Conservation (phyloP, 176 grass and related monocot genomes). For the Eleusine indica region DNA sequence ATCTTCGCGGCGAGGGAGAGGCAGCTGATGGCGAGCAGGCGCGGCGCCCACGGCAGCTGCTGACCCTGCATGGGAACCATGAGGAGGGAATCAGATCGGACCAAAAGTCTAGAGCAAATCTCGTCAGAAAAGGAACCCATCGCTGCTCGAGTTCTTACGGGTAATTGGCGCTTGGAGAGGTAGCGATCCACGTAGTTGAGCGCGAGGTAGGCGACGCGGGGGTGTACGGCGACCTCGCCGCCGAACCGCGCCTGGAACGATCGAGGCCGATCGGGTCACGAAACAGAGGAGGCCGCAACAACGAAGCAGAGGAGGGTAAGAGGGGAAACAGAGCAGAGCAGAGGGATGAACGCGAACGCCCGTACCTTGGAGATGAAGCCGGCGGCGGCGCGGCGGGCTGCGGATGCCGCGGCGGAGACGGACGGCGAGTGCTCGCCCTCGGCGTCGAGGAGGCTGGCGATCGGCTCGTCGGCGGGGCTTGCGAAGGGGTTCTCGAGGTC, state of each 20-base stretch:
- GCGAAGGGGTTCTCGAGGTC: conserved; percentile 98
- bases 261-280: conserved; percentile 27
- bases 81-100: conserved; percentile 46
- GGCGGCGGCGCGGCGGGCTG: conserved; percentile 54
- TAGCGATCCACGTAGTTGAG: conserved; percentile 97
- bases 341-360: not conserved
- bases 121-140: not conserved
- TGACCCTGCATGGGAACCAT: conserved; percentile 40
- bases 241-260: conserved; percentile 57
- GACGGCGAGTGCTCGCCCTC: conserved; percentile 64
- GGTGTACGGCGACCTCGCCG: conserved; percentile 59
- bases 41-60: conserved; percentile 70
- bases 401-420: conserved; percentile 43
- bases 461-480: conserved; percentile 74
- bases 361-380: conserved; percentile 75
- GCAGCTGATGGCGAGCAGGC: conserved; percentile 81
- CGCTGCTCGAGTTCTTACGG: conserved; percentile 48
- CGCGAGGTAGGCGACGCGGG: conserved; percentile 86
- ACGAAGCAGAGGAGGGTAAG: not conserved
- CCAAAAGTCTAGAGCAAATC: conserved; percentile 33
- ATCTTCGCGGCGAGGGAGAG: conserved; percentile 97
- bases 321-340: not conserved
- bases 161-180: conserved; percentile 79
- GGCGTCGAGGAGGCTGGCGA: conserved; percentile 49
- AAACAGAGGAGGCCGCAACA: conserved; percentile 1